Conservation (phyloP, 805 yeast genomes). For the Pichia deserticola region DNA sequence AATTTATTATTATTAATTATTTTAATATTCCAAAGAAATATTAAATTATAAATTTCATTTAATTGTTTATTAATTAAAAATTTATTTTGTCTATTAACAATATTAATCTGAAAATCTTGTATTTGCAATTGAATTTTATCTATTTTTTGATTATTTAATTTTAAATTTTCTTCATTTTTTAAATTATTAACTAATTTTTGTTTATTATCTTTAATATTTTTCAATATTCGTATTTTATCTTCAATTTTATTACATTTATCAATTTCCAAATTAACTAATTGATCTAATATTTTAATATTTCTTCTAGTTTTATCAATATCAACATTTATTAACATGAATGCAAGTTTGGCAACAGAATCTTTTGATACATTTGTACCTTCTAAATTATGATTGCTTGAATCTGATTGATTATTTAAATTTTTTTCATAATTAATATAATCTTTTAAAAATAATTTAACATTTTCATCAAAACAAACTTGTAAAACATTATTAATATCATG, state of each 20-base stretch:
- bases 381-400: background rate
- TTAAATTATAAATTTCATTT: background rate
- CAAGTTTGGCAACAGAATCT: conserved; percentile 23
- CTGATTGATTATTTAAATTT: background rate
- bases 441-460: conserved; percentile 14
- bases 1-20: background rate
- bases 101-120: background rate
- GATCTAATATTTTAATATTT: background rate
- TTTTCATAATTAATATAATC: conserved; percentile 11
- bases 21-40: conserved; percentile 7
- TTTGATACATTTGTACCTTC: conserved; percentile 10
- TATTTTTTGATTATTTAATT: background rate
- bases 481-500: conserved; percentile 20
- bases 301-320: conserved; percentile 9
- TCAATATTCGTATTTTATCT: conserved; percentile 1
- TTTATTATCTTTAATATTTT: background rate
- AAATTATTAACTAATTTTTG: background rate
- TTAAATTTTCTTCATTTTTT: background rate
- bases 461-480: conserved; percentile 20
- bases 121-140: background rate
- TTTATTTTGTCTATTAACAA: background rate
- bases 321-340: conserved; percentile 26
- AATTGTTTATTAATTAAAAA: conserved; percentile 2
- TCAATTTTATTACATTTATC: conserved; percentile 12
- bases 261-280: background rate